These are phyloP conservation scores for Chytridiales sp. DNA, from an alignment of 371 early-diverging fungal genomes.

Conservation along the genomic window DNA sequence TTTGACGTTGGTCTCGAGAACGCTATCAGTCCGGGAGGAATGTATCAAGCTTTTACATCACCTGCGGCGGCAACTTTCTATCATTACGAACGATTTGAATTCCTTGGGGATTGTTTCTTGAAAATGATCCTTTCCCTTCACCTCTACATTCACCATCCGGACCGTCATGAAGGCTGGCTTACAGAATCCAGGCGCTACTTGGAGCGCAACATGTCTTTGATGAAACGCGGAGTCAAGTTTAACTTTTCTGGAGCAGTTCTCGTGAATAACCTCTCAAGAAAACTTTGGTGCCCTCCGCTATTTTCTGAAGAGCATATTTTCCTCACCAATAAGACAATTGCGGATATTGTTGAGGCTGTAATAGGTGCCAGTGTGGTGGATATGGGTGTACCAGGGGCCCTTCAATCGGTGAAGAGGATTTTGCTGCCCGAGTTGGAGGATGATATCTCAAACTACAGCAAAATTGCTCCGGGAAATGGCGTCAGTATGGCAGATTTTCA, in stretches of 20 bases:
- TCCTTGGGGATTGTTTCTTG: constrained; percentile 92
- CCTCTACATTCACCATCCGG: constrained; percentile 74
- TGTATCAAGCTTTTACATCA: constrained; percentile 38
- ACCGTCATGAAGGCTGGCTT: constrained; percentile 68
- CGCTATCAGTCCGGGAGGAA: not conserved
- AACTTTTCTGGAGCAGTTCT: constrained; percentile 55
- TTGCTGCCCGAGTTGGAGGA: constrained; percentile 20
- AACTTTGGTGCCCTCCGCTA: constrained; percentile 33
- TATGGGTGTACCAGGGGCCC: constrained; percentile 63
- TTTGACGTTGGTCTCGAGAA: not conserved
- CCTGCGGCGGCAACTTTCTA: constrained; percentile 57
- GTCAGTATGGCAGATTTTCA: not conserved
- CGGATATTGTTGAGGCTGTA: constrained; percentile 88
- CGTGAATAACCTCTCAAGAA: constrained; percentile 24
- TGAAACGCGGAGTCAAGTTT: constrained; percentile 48
- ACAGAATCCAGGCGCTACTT: constrained; percentile 23
- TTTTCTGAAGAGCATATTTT: not conserved
- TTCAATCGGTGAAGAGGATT: constrained; percentile 47
- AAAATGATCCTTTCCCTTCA: constrained; percentile 79
- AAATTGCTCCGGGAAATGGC: constrained; percentile 4
- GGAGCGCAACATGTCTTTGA: constrained; percentile 59
- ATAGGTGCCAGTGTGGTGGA: constrained; percentile 76
- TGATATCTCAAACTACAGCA: constrained; percentile 28
- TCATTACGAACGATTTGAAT: constrained; percentile 94
- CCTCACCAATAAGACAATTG: constrained; percentile 73